These are phyloP conservation scores for Botrytis squamosa DNA, from an alignment of 2,329 filamentous ascomycete species.

Conservation along the genomic window DNA sequence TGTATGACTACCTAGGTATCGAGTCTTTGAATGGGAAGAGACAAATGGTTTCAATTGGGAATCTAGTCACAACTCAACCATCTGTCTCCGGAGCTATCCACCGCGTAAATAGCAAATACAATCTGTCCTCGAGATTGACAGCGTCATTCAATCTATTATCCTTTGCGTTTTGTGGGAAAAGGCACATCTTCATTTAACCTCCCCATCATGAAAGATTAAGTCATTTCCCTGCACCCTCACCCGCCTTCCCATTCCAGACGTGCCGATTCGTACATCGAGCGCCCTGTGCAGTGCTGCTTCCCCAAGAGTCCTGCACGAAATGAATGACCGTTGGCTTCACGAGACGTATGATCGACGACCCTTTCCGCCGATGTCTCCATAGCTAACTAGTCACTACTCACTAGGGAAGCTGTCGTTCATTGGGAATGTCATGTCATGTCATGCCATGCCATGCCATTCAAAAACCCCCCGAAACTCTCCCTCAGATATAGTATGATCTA, in stretches of 20 bases:
- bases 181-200: conserved; percentile 1
- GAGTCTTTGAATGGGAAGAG: not conserved
- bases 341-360: conserved; percentile 18
- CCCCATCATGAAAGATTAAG: not conserved
- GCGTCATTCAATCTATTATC: not conserved
- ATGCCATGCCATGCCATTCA: not conserved
- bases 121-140: not conserved
- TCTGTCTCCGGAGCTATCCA: not conserved
- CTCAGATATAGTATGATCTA: conserved; percentile 7
- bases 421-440: not conserved
- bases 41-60: not conserved
- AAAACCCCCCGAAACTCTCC: not conserved
- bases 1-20: not conserved
- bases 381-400: not conserved
- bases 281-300: not conserved
- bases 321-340: conserved; percentile 1
- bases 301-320: not conserved
- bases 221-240: not conserved
- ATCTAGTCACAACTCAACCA: not conserved
- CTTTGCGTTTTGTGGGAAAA: not conserved
- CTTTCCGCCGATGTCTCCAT: conserved; percentile 8
- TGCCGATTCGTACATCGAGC: conserved; percentile 4
- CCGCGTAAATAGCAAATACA: too few species aligned
- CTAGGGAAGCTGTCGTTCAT: not conserved
- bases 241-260: not conserved